These are phyloP conservation scores for Hippophae rhamnoides DNA, from an alignment of 306 rosid genomes.

Conservation along the genomic window DNA sequence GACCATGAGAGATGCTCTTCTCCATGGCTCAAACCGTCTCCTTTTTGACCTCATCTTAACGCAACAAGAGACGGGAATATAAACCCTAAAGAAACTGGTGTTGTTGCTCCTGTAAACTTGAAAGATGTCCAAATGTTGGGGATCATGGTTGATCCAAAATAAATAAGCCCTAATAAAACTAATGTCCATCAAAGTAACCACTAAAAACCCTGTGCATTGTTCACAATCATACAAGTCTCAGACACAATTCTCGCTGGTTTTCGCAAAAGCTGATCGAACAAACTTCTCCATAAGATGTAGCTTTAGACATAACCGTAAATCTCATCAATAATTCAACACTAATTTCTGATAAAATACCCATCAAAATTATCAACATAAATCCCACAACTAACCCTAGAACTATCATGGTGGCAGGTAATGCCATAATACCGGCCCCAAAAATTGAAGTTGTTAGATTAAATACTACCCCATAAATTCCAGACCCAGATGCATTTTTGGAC, in stretches of 20 bases:
- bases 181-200: conserved; percentile 85
- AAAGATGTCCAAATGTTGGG: conserved; percentile 95
- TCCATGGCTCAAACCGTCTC: conserved; percentile 35
- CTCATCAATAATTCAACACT: conserved; percentile 69
- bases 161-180: conserved; percentile 62
- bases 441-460: conserved; percentile 79
- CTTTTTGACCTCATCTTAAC: conserved; percentile 42
- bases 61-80: conserved; percentile 75
- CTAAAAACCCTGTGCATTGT: conserved; percentile 70
- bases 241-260: conserved; percentile 59
- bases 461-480: conserved; percentile 75
- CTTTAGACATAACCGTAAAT: conserved; percentile 55
- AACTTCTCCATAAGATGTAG: conserved; percentile 75
- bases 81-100: conserved; percentile 83
- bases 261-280: conserved; percentile 74
- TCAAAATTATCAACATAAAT: conserved; percentile 50
- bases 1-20: conserved; percentile 55
- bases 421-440: conserved; percentile 96
- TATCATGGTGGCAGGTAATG: conserved; percentile 93
- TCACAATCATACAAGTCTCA: conserved; percentile 66
- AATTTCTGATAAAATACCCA: conserved; percentile 75
- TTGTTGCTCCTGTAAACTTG: conserved; percentile 90
- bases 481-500: conserved; percentile 25
- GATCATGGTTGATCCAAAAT: conserved; percentile 81
- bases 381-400: conserved; percentile 78